phyloP scores from a whole-genome alignment of 164 flowering plant species.

The Tinospora cordifolia region DNA sequence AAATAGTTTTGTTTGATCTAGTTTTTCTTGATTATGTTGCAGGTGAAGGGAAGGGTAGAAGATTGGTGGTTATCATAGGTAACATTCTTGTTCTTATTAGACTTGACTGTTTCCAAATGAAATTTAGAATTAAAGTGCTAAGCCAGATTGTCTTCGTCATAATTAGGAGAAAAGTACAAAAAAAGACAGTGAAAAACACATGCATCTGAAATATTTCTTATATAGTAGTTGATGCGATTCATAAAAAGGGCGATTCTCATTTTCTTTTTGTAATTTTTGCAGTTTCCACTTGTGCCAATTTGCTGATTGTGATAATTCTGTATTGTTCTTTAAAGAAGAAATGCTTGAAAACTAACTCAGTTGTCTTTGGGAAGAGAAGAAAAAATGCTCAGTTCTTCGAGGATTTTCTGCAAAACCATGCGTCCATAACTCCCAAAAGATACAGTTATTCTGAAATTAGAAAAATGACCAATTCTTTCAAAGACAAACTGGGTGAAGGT shows the following conservation, averaged over 20 bases:
- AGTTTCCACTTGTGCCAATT: not conserved
- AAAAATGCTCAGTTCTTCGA: not conserved
- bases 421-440: conserved; percentile 9
- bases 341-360: not conserved
- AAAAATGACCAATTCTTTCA: conserved; percentile 15
- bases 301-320: not conserved
- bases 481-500: conserved; percentile 12
- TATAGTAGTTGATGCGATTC: not conserved
- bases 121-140: not conserved
- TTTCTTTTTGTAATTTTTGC: not conserved
- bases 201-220: too few species aligned
- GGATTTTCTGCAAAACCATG: not conserved
- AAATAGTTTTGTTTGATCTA: too few species aligned
- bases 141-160: not conserved
- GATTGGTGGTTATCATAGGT: not conserved
- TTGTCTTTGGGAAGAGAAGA: not conserved
- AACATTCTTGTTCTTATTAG: not conserved
- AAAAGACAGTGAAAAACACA: not conserved
- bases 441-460: conserved; percentile 14
- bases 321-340: not conserved
- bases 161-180: not conserved
- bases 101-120: not conserved
- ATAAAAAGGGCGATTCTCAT: not conserved
- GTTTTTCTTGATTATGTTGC: too few species aligned
- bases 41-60: not conserved